Conservation (phyloP, 106 monocot species). For the Allium sativum region DNA sequence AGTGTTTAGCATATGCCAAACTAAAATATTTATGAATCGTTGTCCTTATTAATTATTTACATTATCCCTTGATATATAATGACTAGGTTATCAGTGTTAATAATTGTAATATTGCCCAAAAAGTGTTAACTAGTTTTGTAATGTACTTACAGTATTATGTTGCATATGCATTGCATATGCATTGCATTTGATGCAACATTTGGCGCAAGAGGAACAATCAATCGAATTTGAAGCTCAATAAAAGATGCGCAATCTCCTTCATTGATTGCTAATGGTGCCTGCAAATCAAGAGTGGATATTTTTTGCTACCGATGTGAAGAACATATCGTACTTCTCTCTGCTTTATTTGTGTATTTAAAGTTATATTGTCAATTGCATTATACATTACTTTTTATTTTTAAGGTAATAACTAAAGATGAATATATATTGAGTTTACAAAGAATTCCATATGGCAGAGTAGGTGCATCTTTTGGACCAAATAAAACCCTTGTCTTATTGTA, state of each 20-base stretch:
- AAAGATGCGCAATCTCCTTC: neutral
- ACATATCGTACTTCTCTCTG: neutral
- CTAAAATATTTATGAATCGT: no score
- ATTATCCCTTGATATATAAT: no score
- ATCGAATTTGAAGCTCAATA: neutral
- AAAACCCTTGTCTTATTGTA: constrained; percentile 28
- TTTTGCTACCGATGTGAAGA: constrained; percentile 1
- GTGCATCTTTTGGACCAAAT: neutral
- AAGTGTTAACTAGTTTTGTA: neutral
- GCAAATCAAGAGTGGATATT: neutral
- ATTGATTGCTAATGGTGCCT: neutral
- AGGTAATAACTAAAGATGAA: constrained; percentile 59
- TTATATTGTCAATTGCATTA: neutral
- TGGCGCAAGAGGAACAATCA: neutral
- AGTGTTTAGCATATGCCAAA: no score
- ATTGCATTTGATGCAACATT: neutral
- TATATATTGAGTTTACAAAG: constrained; percentile 50
- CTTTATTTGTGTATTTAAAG: neutral
- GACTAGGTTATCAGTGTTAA: no score
- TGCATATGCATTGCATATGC: neutral
- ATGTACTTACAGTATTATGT: neutral
- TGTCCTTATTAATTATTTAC: no score
- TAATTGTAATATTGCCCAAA: no score
- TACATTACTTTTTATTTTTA: neutral
- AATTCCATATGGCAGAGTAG: constrained; percentile 27